A percentile compares a stretch with the other conserved stretches of the same genome.
Conservation (phyloP, 1,284 basidiomycete genomes). For the Heterobasidion annosum region DNA sequence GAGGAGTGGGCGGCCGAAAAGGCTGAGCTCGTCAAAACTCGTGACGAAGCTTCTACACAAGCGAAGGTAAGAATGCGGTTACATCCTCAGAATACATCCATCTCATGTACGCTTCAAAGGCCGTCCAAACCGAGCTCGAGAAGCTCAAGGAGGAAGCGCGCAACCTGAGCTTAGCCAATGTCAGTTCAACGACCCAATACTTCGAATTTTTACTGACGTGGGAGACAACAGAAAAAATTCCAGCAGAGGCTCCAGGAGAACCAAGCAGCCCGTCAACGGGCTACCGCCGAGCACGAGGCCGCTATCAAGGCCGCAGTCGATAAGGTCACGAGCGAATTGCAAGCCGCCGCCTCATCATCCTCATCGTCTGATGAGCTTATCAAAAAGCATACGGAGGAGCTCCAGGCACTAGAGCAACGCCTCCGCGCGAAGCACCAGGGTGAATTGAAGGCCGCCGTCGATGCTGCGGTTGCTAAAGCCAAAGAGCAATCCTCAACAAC, state of each 20-base stretch:
- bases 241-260: constrained; percentile 38
- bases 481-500: constrained; percentile 20
- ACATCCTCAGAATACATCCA: not conserved
- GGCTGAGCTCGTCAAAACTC: constrained; percentile 41
- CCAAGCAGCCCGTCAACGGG: constrained; percentile 26
- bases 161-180: constrained; percentile 26
- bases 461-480: constrained; percentile 21
- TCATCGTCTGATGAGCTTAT: constrained; percentile 27
- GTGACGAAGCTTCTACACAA: constrained; percentile 49
- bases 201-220: not conserved
- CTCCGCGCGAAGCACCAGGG: constrained; percentile 43
- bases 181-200: constrained; percentile 13
- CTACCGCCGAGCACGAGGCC: constrained; percentile 29
- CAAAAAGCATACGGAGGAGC: constrained; percentile 49
- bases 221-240: constrained; percentile 8
- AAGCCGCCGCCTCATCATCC: constrained; percentile 15
- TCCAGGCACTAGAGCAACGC: constrained; percentile 43
- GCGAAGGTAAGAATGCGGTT: constrained; percentile 33
- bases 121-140: constrained; percentile 33
- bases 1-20: constrained; percentile 51
- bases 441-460: constrained; percentile 43
- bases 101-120: constrained; percentile 19
- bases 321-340: constrained; percentile 39
- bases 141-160: constrained; percentile 38
- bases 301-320: constrained; percentile 46